Base-by-base conservation (phyloP, 2,329 filamentous ascomycete species). In the Pseudogymnoascus sp. region DNA sequence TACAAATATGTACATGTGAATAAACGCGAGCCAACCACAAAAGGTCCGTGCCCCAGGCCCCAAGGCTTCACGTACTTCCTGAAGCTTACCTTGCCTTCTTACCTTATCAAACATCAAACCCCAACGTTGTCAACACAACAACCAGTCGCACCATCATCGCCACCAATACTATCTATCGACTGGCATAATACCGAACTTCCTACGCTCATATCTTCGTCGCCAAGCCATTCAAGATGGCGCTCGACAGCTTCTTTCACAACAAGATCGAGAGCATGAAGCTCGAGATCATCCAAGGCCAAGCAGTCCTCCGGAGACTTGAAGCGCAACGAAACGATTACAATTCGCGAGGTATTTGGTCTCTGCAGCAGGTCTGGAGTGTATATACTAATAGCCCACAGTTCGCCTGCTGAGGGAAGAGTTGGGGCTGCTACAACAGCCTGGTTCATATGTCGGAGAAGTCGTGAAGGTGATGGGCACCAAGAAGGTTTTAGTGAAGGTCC, bases 201-300 rank as follows among this genome's bases (percentile, higher is more conserved):
- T 12, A 55, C 25, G 35, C 28, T 19, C 49, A 19, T 35, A 55
- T 35, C 11, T 55, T 55, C 28, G 49, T 55, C 28, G 49, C 49
- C 49, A 35, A 55, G 49, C 9, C 28, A 12, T 41, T 58, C 84
- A 87, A 75, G 76, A 99, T 99, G 94, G 92, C 93, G 85, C 90
- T 99, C 80, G 94, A 97, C 79, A 96, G 90, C 79, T 99, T 97
- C 82, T 99, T 96, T 78, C 91, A 94, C 80, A 97, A 97, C 84
- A 99, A 99, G 84, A 97, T 97, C 80, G 94, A 99, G 90, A 88
- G 90, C 76, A 96, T 97, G 90, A 97, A 97, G 89, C 92, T 99
- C 76, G 93, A 99, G 85, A 99, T 99, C 76, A 93, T 99, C 76
- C 93, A 97, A 79, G 93, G 94, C 62, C 94, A 99, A 80, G 93